Conservation (phyloP, 2,329 filamentous ascomycete species). For the Helminthosporium solani region DNA sequence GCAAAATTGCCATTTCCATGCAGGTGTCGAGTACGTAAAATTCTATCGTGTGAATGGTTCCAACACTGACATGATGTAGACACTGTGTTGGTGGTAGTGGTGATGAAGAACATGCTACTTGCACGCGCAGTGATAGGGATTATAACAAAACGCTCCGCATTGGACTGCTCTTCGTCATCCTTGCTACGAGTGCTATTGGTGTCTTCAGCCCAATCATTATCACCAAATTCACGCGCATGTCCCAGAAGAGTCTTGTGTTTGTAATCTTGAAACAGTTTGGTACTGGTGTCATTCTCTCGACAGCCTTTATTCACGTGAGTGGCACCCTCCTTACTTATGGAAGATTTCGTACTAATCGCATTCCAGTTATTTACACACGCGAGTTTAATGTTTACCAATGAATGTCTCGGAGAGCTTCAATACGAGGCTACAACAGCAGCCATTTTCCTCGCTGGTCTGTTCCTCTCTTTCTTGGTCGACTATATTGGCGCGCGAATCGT, state of each 20-base stretch:
- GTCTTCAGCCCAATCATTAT: conserved; percentile 69
- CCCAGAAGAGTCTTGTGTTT: conserved; percentile 53
- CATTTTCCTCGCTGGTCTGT: conserved; percentile 72
- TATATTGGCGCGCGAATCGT: conserved; percentile 64
- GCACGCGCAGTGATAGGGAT: conserved; percentile 50
- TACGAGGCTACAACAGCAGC: conserved; percentile 71
- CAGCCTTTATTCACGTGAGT: conserved; percentile 67
- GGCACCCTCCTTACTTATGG: background rate
- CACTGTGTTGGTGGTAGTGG: conserved; percentile 58
- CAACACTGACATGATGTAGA: conserved; percentile 37
- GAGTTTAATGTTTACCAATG: conserved; percentile 68
- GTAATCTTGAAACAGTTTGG: conserved; percentile 70
- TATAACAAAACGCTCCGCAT: conserved; percentile 70
- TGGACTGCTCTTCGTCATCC: conserved; percentile 70
- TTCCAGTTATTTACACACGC: conserved; percentile 73
- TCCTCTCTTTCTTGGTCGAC: conserved; percentile 71
- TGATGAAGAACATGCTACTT: conserved; percentile 47
- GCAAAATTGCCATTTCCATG: conserved; percentile 67
- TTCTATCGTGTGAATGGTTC: background rate
- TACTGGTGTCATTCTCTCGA: conserved; percentile 71
- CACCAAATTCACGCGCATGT: conserved; percentile 57
- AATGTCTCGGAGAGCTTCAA: conserved; percentile 64
- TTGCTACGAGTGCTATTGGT: conserved; percentile 67
- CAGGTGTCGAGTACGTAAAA: conserved; percentile 67
- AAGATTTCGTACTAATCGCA: background rate